Percentiles rank a stretch among this genome's conserved stretches.
Evolutionary conservation across 352 stramenopile species (phyloP).

Genomic region (Phytophthora fragariae): DNA sequence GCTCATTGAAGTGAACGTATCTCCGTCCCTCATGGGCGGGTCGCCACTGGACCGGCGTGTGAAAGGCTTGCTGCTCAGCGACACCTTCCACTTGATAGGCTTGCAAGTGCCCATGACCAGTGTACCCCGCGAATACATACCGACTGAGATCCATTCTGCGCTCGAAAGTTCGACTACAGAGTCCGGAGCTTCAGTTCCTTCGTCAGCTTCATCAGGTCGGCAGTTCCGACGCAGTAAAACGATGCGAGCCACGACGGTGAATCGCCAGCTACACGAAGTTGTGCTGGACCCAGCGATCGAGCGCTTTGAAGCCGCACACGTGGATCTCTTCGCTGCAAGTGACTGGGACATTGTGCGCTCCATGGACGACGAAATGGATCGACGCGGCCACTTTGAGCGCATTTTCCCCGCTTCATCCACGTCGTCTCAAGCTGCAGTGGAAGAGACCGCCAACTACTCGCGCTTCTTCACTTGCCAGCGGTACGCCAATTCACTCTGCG

Average conservation of each 20-base stretch:
- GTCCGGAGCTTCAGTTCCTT: not conserved
- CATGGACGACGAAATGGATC: constrained; percentile 82
- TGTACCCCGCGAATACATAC: constrained; percentile 39
- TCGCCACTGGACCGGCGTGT: constrained; percentile 77
- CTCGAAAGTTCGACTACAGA: not conserved
- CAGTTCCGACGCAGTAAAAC: constrained; percentile 31
- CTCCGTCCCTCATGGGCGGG: constrained; percentile 80
- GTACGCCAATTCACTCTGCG: constrained; percentile 68
- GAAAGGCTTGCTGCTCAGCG: constrained; percentile 80
- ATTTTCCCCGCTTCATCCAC: constrained; percentile 57
- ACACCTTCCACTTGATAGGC: constrained; percentile 85
- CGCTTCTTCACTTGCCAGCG: constrained; percentile 68
- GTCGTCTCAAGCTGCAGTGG: constrained; percentile 12
- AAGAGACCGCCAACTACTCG: constrained; percentile 41
- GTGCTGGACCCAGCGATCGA: constrained; percentile 53
- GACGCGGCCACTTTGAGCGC: constrained; percentile 73
- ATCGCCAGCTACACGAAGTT: constrained; percentile 69
- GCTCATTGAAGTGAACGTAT: constrained; percentile 84
- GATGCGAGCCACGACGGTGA: constrained; percentile 31
- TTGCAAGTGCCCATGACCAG: constrained; percentile 50
- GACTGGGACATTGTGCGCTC: constrained; percentile 71
- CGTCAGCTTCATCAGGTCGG: constrained; percentile 12
- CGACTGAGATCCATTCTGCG: constrained; percentile 12
- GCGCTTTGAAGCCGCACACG: constrained; percentile 53
- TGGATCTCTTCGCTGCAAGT: constrained; percentile 56